Evolutionary conservation across 169 alveolate species (phyloP).

Genomic region (Plasmodium vivax): DNA sequence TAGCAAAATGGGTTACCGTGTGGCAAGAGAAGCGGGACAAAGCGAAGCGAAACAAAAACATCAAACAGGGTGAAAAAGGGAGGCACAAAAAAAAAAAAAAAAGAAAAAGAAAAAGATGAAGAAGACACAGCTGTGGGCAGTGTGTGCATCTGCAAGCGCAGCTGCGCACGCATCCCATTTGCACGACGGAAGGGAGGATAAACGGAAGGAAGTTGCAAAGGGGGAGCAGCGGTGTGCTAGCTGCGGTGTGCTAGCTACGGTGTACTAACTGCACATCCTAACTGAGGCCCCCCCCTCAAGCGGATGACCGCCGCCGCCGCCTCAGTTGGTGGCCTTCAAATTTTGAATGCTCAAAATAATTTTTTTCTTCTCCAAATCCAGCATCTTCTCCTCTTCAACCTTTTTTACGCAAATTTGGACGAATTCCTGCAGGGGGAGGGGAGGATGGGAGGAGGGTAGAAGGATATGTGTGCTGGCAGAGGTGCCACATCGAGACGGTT

Average conservation of each 20-base stretch:
- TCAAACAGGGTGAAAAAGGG: background rate
- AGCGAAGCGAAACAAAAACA: background rate
- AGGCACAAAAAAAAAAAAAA: background rate
- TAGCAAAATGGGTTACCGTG: background rate
- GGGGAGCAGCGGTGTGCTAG: background rate
- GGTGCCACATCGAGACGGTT: background rate
- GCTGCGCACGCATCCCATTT: background rate
- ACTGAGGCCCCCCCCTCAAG: background rate
- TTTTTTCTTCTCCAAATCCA: conserved; percentile 60
- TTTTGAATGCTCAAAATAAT: conserved; percentile 37
- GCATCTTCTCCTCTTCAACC: conserved; percentile 59
- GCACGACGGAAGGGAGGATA: background rate
- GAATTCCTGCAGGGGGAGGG: conserved; percentile 36
- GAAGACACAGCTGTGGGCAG: background rate
- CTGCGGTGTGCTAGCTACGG: background rate
- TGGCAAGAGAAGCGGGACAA: background rate
- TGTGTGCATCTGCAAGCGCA: background rate
- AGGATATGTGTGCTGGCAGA: background rate
- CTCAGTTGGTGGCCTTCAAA: conserved; percentile 45
- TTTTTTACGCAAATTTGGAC: conserved; percentile 61
- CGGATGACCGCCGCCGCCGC: background rate
- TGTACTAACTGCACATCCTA: background rate
- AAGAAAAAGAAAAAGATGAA: background rate
- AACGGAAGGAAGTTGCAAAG: background rate
- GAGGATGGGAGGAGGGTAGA: background rate